Percentiles rank a stretch among this genome's conserved stretches.
phyloP scores from a whole-genome alignment of 2,329 filamentous ascomycete genomes.

The Harringtonia lauricola region DNA sequence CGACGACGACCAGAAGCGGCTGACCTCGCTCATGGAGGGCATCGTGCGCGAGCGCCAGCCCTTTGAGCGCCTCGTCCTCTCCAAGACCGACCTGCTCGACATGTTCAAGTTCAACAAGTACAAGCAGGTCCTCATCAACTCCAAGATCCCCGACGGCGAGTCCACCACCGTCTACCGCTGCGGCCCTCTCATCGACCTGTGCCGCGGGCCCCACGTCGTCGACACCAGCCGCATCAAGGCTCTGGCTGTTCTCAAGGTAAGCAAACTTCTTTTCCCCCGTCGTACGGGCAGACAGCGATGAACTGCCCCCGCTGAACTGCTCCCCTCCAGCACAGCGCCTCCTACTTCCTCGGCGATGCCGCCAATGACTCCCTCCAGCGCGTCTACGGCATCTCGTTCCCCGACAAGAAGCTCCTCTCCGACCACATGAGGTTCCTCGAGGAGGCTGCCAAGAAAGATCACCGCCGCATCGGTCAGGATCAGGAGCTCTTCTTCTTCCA shows the following conservation, averaged over 20 bases:
- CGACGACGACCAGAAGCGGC: conserved; percentile 68
- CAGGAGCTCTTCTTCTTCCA: conserved; percentile 98
- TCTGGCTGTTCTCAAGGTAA: conserved; percentile 74
- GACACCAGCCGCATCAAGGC: conserved; percentile 90
- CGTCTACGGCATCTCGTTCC: conserved; percentile 91
- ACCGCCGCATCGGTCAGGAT: conserved; percentile 85
- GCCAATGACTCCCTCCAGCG: conserved; percentile 92
- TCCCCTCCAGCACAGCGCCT: conserved; percentile 21
- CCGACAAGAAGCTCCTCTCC: conserved; percentile 88
- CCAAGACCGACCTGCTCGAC: conserved; percentile 83
- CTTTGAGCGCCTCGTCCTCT: conserved; percentile 80
- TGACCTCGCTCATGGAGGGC: conserved; percentile 69
- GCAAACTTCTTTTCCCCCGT: too few species aligned
- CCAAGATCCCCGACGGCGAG: conserved; percentile 80
- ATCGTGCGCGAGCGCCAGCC: conserved; percentile 96
- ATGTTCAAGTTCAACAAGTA: conserved; percentile 99
- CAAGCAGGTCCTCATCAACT: conserved; percentile 94
- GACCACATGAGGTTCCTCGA: conserved; percentile 93
- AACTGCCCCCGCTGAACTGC: too few species aligned
- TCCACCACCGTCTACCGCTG: conserved; percentile 91
- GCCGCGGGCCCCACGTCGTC: conserved; percentile 87
- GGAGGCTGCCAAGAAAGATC: conserved; percentile 95
- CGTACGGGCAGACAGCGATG: too few species aligned
- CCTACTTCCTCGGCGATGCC: conserved; percentile 87
- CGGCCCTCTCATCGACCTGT: conserved; percentile 89